These are phyloP conservation scores for Eucalyptus pauciflora DNA, from an alignment of 345 rosid genomes.

Conservation along the genomic window DNA sequence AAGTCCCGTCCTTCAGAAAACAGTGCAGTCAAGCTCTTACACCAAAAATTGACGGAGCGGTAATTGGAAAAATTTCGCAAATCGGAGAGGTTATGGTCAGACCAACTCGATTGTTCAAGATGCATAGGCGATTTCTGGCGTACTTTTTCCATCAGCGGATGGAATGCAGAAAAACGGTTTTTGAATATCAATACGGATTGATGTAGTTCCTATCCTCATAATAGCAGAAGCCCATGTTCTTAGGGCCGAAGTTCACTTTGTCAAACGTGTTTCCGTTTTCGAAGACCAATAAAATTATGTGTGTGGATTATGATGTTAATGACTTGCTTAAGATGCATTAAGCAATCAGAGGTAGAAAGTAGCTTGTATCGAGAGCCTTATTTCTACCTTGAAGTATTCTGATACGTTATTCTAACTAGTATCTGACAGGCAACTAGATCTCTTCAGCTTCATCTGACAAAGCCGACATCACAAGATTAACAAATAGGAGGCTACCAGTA, in stretches of 20 bases:
- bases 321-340: neutral
- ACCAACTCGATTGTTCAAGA: neutral
- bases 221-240: neutral
- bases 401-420: neutral
- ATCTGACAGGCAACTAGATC: neutral
- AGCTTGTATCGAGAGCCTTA: neutral
- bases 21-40: neutral
- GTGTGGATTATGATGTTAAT: neutral
- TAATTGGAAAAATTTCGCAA: neutral
- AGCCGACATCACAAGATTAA: neutral
- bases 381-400: neutral
- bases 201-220: neutral
- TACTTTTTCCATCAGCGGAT: neutral
- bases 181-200: neutral
- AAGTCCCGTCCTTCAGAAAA: no score
- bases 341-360: neutral
- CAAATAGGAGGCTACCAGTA: slow-evolving; percentile 29
- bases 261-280: neutral
- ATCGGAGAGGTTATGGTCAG: neutral
- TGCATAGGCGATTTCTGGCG: neutral
- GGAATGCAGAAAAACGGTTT: neutral
- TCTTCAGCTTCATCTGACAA: neutral
- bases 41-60: neutral
- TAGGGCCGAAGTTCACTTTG: neutral
- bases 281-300: neutral